Conservation (phyloP, 2,329 filamentous ascomycete genomes). For the Didymella arachidicola region DNA sequence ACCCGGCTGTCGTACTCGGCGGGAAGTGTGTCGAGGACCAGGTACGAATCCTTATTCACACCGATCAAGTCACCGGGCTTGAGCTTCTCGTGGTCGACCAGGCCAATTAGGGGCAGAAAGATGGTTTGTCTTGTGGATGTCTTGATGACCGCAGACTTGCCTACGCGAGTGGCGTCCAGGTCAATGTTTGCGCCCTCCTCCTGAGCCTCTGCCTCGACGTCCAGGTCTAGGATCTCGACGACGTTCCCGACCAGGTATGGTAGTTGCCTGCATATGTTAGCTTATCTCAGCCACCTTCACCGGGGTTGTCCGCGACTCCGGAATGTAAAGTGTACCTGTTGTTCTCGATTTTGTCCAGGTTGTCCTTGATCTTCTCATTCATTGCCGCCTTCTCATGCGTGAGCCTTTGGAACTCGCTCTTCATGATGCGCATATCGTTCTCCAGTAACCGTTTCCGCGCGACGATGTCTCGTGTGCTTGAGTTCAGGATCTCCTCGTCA, state of each 20-base stretch:
- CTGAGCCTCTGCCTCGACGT: slow-evolving; percentile 92
- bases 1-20: slow-evolving; percentile 98
- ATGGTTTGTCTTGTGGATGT: slow-evolving; percentile 98
- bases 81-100: slow-evolving; percentile 93
- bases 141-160: slow-evolving; percentile 99
- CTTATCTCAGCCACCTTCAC: slow-evolving; percentile 5
- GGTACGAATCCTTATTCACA: slow-evolving; percentile 98
- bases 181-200: slow-evolving; percentile 99
- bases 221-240: slow-evolving; percentile 94
- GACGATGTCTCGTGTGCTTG: slow-evolving; percentile 93
- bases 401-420: slow-evolving; percentile 92
- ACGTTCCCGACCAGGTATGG: slow-evolving; percentile 99
- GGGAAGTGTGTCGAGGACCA: slow-evolving; percentile 93
- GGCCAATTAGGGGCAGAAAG: slow-evolving; percentile 94
- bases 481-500: slow-evolving; percentile 90
- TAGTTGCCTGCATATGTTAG: slow-evolving; percentile 72
- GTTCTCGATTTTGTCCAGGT: slow-evolving; percentile 98
- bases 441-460: slow-evolving; percentile 91
- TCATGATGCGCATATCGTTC: slow-evolving; percentile 98
- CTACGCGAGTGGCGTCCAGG: slow-evolving; percentile 92
- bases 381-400: slow-evolving; percentile 95
- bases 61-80: slow-evolving; percentile 97
- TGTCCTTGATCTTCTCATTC: slow-evolving; percentile 99
- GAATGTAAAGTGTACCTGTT: slow-evolving; percentile 72
- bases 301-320: not conserved